Evolutionary conservation across 2,329 filamentous ascomycete species (phyloP).

Genomic region (Cladosporium colombiae): DNA sequence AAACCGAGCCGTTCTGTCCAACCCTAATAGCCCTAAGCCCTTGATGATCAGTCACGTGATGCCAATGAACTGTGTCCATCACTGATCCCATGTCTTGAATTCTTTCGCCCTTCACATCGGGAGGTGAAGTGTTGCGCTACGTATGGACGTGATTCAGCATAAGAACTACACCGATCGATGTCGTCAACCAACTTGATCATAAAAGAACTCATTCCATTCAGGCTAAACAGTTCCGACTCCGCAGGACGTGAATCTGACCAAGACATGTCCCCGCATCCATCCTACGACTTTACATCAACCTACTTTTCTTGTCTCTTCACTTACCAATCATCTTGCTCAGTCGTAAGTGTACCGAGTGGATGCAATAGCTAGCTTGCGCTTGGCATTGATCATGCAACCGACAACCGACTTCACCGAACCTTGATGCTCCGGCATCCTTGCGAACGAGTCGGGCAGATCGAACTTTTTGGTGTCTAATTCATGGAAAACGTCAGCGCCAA

Average conservation of each 20-base stretch:
- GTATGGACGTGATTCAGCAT: no score
- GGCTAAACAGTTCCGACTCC: neutral
- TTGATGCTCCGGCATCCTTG: neutral
- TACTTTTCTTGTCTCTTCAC: neutral
- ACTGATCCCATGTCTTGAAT: neutral
- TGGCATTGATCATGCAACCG: neutral
- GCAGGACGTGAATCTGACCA: neutral
- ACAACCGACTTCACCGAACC: neutral
- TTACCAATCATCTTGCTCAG: neutral
- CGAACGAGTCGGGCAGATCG: neutral
- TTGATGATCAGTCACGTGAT: neutral
- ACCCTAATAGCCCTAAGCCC: neutral
- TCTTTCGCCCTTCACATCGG: no score
- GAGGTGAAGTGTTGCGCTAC: no score
- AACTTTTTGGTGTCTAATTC: neutral
- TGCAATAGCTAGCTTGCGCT: neutral
- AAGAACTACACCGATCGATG: no score
- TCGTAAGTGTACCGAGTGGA: neutral
- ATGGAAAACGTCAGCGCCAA: conserved; percentile 2
- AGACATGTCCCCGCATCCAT: neutral
- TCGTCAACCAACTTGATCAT: no score
- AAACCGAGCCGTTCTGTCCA: neutral
- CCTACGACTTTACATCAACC: neutral
- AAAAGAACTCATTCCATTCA: neutral
- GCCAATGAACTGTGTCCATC: neutral